phyloP scores from a whole-genome alignment of 1,284 basidiomycete species.

The Sporisorium sorghi region DNA sequence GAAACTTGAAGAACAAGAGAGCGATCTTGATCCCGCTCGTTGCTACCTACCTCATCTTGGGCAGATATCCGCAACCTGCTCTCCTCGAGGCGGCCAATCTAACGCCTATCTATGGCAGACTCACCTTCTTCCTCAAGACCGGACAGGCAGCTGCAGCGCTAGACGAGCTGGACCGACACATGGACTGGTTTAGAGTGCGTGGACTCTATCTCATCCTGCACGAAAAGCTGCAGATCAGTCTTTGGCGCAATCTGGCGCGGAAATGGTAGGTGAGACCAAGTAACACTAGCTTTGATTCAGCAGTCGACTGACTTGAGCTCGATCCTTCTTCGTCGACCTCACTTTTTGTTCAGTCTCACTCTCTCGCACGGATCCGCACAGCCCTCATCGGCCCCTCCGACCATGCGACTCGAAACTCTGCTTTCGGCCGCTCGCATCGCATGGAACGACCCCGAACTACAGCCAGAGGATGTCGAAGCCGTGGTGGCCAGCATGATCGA shows the following conservation, averaged over 20 bases:
- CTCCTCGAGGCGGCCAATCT: conserved; percentile 66
- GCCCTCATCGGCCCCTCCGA: conserved; percentile 64
- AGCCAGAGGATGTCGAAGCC: conserved; percentile 70
- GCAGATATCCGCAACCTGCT: conserved; percentile 64
- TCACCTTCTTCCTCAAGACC: conserved; percentile 55
- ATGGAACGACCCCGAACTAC: conserved; percentile 65
- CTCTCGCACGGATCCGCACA: conserved; percentile 19
- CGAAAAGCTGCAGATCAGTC: conserved; percentile 70
- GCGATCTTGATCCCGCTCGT: conserved; percentile 69
- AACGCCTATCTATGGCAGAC: conserved; percentile 43
- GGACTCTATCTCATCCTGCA: conserved; percentile 69
- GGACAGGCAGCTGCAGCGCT: conserved; percentile 65
- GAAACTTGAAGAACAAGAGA: conserved; percentile 63
- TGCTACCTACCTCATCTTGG: conserved; percentile 69
- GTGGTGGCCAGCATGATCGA: conserved; percentile 70
- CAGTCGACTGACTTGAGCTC: neutral
- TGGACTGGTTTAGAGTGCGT: conserved; percentile 66
- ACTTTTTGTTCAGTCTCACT: conserved; percentile 19
- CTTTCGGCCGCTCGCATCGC: conserved; percentile 64
- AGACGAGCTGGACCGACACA: conserved; percentile 61
- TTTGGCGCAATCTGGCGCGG: conserved; percentile 70
- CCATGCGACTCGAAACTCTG: conserved; percentile 60
- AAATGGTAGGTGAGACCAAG: conserved; percentile 57
- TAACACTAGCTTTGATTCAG: neutral
- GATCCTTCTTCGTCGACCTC: conserved; percentile 5